Evolutionary conservation across 768 basidiomycete species (phyloP).

Genomic region (Tephrocybe rancida): DNA sequence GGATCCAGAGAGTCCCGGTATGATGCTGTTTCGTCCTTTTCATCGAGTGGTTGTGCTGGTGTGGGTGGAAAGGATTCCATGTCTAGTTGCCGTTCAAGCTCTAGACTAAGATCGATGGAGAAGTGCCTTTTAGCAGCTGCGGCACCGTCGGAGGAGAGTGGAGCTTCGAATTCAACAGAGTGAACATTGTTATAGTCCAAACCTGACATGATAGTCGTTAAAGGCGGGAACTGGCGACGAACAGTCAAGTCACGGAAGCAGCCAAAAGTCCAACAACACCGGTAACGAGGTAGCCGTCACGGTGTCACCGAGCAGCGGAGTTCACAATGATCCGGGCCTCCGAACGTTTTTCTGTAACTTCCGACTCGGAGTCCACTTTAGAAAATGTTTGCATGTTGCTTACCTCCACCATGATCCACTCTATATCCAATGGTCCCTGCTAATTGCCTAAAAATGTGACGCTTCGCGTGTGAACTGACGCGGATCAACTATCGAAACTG

Average conservation of each 20-base stretch:
- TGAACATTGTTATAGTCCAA: constrained; percentile 33
- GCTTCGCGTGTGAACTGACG: too few species aligned
- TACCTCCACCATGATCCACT: too few species aligned
- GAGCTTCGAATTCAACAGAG: constrained; percentile 41
- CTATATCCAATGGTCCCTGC: too few species aligned
- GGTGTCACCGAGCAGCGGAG: not conserved
- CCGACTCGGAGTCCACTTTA: too few species aligned
- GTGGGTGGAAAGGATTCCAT: constrained; percentile 60
- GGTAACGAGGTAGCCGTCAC: not conserved
- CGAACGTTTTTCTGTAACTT: too few species aligned
- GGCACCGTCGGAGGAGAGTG: constrained; percentile 26
- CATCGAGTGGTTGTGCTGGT: constrained; percentile 30
- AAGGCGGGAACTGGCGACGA: not conserved
- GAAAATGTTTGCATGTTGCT: too few species aligned
- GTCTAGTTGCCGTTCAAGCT: constrained; percentile 77
- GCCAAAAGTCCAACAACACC: not conserved
- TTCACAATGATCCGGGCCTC: too few species aligned
- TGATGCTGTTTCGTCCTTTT: constrained; percentile 7
- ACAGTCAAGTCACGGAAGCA: not conserved
- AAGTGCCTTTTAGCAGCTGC: constrained; percentile 36
- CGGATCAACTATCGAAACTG: too few species aligned
- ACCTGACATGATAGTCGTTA: constrained; percentile 26
- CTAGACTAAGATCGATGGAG: constrained; percentile 80
- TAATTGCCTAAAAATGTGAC: too few species aligned
- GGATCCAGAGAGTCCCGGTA: constrained; percentile 64